Evolutionary conservation across 768 basidiomycete genomes (phyloP).

Genomic region (Leucocoprinus leucothites): DNA sequence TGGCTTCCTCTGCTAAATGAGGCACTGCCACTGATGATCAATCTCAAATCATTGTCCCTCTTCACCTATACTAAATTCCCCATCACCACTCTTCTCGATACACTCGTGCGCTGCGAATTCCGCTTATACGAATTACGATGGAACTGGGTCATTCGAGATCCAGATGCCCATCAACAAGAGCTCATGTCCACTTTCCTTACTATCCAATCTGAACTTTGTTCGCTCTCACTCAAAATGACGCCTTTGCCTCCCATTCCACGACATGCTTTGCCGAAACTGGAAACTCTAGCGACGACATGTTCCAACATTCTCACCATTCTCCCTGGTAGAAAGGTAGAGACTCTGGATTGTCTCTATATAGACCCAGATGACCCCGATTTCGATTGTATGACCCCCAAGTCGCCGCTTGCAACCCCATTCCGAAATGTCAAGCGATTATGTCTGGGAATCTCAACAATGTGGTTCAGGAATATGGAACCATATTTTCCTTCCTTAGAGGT

Average conservation of each 20-base stretch:
- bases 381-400: neutral
- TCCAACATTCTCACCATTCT: neutral
- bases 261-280: neutral
- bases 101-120: neutral
- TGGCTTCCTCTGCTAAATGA: neutral
- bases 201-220: neutral
- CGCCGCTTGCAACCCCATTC: neutral
- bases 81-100: neutral
- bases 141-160: neutral
- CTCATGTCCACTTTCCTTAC: neutral
- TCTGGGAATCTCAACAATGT: neutral
- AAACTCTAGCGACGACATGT: neutral
- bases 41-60: conserved; percentile 5
- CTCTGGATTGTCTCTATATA: conserved; percentile 1
- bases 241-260: neutral
- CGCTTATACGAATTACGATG: neutral
- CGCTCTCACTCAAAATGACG: conserved; percentile 5
- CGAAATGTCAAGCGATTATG: neutral
- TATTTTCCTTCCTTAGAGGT: conserved; percentile 3
- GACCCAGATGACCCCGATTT: conserved; percentile 6
- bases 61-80: neutral
- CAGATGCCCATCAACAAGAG: neutral
- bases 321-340: neutral
- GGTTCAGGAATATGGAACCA: neutral
- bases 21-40: conserved; percentile 2